A percentile compares a stretch with the other conserved stretches of the same genome.
These are phyloP conservation scores for Solanum clarkiae DNA, from an alignment of 257 asterid genomes.

Conservation along the genomic window DNA sequence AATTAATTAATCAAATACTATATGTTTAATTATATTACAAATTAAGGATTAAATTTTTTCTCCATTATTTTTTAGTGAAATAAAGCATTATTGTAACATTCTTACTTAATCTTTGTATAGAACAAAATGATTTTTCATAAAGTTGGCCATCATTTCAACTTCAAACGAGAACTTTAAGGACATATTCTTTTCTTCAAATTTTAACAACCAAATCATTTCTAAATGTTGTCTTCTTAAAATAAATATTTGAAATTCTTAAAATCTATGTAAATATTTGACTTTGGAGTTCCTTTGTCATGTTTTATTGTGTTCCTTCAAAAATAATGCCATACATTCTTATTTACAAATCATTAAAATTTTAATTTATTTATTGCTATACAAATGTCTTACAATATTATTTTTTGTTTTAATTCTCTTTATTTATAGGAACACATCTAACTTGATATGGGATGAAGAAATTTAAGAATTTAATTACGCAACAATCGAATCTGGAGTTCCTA, in stretches of 20 bases:
- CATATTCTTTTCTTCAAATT: not conserved
- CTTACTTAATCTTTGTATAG: too few relatives aligned
- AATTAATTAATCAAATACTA: not conserved
- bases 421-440: constrained; percentile 49
- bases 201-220: not conserved
- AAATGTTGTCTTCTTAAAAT: too few relatives aligned
- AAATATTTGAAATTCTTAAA: too few relatives aligned
- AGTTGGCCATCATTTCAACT: too few relatives aligned
- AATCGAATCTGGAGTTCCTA: constrained; percentile 25
- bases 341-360: too few relatives aligned
- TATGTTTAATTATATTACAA: not conserved
- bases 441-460: constrained; percentile 57
- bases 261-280: too few relatives aligned
- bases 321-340: too few relatives aligned
- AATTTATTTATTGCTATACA: not conserved
- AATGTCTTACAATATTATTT: not conserved
- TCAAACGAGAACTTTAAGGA: too few relatives aligned
- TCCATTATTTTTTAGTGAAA: not conserved
- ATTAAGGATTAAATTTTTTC: not conserved
- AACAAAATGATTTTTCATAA: too few relatives aligned
- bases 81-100: not conserved
- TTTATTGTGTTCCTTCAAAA: too few relatives aligned
- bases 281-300: too few relatives aligned
- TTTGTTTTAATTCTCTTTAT: not conserved
- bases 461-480: constrained; percentile 26